Percentiles rank a stretch among this genome's conserved stretches.
phyloP scores from a whole-genome alignment of 2,329 filamentous ascomycete species.

The Paraphoma sp. region DNA sequence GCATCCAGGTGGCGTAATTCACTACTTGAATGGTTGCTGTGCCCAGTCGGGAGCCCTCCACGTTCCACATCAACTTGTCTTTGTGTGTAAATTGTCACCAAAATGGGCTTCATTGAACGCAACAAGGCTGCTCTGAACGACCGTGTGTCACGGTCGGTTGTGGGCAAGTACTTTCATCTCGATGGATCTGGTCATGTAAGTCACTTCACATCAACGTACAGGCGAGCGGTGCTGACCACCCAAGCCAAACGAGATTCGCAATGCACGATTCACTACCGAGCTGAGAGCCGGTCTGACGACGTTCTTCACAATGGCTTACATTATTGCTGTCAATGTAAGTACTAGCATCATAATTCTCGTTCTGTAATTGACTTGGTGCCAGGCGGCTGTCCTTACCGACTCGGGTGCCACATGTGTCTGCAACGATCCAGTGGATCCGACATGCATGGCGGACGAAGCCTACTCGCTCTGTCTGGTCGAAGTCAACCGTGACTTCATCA shows the following conservation, averaged over 20 bases:
- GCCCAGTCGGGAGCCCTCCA: background rate
- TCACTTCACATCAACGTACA: slow-evolving; percentile 22
- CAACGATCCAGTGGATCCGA: slow-evolving; percentile 55
- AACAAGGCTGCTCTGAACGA: slow-evolving; percentile 37
- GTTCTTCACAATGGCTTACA: slow-evolving; percentile 58
- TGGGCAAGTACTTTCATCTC: slow-evolving; percentile 68
- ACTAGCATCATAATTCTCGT: background rate
- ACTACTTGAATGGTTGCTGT: slow-evolving; percentile 1
- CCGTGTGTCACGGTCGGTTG: slow-evolving; percentile 38
- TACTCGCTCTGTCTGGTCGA: slow-evolving; percentile 68
- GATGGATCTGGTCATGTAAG: slow-evolving; percentile 84
- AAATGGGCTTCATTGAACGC: slow-evolving; percentile 26
- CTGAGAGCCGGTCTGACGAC: slow-evolving; percentile 83
- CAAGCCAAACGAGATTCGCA: slow-evolving; percentile 73
- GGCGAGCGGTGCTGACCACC: slow-evolving; percentile 14
- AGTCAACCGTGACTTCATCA: slow-evolving; percentile 80
- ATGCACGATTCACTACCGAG: slow-evolving; percentile 82
- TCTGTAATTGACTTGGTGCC: slow-evolving; percentile 8
- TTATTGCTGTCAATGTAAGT: slow-evolving; percentile 68
- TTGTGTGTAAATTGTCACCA: slow-evolving; percentile 1
- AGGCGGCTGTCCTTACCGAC: slow-evolving; percentile 69
- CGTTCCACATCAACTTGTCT: background rate
- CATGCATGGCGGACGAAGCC: slow-evolving; percentile 62
- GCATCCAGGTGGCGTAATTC: background rate
- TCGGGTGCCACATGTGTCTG: slow-evolving; percentile 80